Base-by-base conservation (phyloP, 345 rosid species). In the Camelina hispida region DNA sequence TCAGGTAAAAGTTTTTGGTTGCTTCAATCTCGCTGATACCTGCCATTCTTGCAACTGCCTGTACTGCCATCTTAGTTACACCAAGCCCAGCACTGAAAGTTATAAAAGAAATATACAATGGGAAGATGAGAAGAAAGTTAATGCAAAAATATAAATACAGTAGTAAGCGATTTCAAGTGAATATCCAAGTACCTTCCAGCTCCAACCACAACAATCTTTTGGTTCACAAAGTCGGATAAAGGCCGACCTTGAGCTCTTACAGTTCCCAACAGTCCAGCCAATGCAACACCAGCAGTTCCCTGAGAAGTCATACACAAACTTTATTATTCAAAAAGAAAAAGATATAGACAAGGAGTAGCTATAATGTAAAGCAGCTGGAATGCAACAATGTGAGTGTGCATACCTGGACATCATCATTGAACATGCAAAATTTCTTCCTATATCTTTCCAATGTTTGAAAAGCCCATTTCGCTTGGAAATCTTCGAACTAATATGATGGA, bases 251-350 rank as follows among this genome's bases (percentile, higher is more conserved):
- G 99, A 55, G 99, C 87, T 84, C 99, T 88, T 25, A 89, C 97
- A 63, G 93, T 68, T 79, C 99, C 98, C 83, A 95, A 80, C 51
- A 95, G 78, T 62, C 97, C 99, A 13, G 99, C 99, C 63, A 95
- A 90, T 67, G 99, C 99, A 76, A 95, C 97, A 82, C 99, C 99
- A 78, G 99, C 99, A 73, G 99, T 92, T 84, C 99, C 99, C 99
- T 95, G 58, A 17, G 48, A 75, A 25, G 75, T 51, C 64, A 63
- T 62, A 74, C 16, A 9, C 42, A 53, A 62, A 46, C 28, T 44
- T 54, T 69, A 25, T 9, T 6, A 47, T 38, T 69, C 0, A 28
- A 28, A 28, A 28, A 57, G 44, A 10, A 5, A 22, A 16, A 43
- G 4, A 8, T 22, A 17, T 5, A n/a, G 4, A 20, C 5, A 44